Conservation (phyloP, 495 filamentous ascomycete genomes). For the Hypoxylon fuscum region DNA sequence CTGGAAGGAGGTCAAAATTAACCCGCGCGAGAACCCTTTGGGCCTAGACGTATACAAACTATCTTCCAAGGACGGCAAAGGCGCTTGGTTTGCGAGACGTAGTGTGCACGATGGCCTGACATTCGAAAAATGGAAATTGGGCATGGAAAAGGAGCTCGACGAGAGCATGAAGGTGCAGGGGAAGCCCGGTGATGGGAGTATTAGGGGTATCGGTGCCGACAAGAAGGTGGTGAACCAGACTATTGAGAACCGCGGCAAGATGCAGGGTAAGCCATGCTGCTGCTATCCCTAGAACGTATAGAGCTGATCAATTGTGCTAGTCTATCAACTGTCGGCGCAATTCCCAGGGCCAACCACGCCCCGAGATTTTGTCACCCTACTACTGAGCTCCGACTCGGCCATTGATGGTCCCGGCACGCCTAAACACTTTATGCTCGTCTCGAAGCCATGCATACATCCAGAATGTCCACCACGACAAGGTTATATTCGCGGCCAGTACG, state of each 20-base stretch:
- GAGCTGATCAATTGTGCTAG: slow-evolving; percentile 47
- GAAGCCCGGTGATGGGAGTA: slow-evolving; percentile 71
- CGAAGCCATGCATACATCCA: slow-evolving; percentile 80
- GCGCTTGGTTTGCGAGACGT: slow-evolving; percentile 87
- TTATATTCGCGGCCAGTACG: slow-evolving; percentile 85
- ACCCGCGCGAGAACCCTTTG: slow-evolving; percentile 75
- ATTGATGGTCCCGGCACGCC: slow-evolving; percentile 21
- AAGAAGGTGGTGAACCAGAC: slow-evolving; percentile 67
- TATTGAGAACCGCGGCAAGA: slow-evolving; percentile 63
- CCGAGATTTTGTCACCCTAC: slow-evolving; percentile 83
- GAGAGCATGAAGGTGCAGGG: slow-evolving; percentile 68
- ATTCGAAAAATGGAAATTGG: slow-evolving; percentile 73
- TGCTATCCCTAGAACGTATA: neutral
- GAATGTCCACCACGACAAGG: slow-evolving; percentile 72
- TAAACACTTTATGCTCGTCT: slow-evolving; percentile 84
- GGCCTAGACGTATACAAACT: slow-evolving; percentile 84
- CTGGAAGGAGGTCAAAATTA: slow-evolving; percentile 87
- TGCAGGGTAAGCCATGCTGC: slow-evolving; percentile 60
- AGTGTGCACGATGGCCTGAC: slow-evolving; percentile 77
- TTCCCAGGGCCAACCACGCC: slow-evolving; percentile 90
- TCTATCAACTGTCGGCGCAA: slow-evolving; percentile 86
- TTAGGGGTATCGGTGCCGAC: slow-evolving; percentile 87
- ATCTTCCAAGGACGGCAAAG: slow-evolving; percentile 78
- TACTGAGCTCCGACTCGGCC: slow-evolving; percentile 65
- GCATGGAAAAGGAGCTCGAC: slow-evolving; percentile 67